Evolutionary conservation across 1,139 yeast species (phyloP), one percentile per base, ranked within the genome.

Genomic region (Blastobotrys ciferrii): DNA sequence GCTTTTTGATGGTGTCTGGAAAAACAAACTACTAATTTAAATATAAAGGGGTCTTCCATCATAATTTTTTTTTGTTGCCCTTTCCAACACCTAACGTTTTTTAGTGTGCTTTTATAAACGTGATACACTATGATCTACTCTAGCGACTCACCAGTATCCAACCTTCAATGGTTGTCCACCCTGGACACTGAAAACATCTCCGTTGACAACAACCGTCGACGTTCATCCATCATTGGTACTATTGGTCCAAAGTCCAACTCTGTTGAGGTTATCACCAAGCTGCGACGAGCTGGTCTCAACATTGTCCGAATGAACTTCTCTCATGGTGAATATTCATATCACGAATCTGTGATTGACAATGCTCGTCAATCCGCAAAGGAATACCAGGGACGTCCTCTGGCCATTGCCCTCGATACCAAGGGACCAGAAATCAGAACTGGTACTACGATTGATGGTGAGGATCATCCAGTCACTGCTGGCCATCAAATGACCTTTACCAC

Each of bases 341-440:
- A 92, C 74, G 96, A 91, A 75, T 76, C 88, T 55, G 98, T 94
- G 63, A 76, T 92, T 72, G 97, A 92, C 79, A 91, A 92, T 69
- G 88, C 97, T 62, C 86, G 95, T 75, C 83, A 87, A 73, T 89
- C 98, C 53, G 97, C 87, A 74, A 83, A 83, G 71, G 71, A 84
- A 53, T 89, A 84, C 72, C 82, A 87, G 58, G 98, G 98, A 63
- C 87, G 98, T 77, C 98, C 98, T 49, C 79, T 92, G 66, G 98
- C 96, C 56, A 89, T 92, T 73, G 99, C 99, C 58, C 82, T 92
- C 65, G 99, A 92, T 73, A 94, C 98, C 70, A 94, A 92, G 81
- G 99, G 99, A 61, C 98, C 99, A 58, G 98, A 94, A 77, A 92
- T 92, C 75, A 87, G 98, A 80, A 91, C 98, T 50, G 98, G 99